These are phyloP conservation scores for Hypoxylon perforatum DNA, from an alignment of 495 filamentous ascomycete species.

Conservation along the genomic window DNA sequence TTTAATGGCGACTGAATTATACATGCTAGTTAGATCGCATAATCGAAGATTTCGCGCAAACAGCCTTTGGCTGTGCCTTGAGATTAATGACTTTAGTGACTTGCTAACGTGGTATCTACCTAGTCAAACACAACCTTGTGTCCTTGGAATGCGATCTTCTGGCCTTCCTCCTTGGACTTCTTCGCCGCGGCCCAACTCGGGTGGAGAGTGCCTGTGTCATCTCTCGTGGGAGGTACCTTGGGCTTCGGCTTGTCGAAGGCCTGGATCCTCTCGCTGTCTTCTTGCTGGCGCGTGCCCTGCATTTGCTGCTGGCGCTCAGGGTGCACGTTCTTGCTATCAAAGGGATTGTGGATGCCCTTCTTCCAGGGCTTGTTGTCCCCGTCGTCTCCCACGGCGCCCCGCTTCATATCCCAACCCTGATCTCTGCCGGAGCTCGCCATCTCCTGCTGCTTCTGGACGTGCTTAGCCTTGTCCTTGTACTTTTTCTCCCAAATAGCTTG, in stretches of 20 bases:
- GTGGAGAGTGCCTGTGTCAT: conserved; percentile 78
- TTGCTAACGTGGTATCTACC: conserved; percentile 37
- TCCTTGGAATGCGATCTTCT: conserved; percentile 75
- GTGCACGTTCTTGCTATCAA: conserved; percentile 40
- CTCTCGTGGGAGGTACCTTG: conserved; percentile 55
- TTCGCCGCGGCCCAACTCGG: conserved; percentile 93
- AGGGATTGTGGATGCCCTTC: conserved; percentile 49
- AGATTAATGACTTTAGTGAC: not conserved
- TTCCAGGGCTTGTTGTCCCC: conserved; percentile 58
- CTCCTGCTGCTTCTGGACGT: conserved; percentile 65
- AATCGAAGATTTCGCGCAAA: not conserved
- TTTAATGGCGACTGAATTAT: not conserved
- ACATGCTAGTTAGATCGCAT: not conserved
- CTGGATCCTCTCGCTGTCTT: conserved; percentile 17
- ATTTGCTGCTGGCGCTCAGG: conserved; percentile 40
- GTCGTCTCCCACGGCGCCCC: conserved; percentile 55
- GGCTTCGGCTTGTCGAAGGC: conserved; percentile 44
- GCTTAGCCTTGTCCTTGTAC: conserved; percentile 79
- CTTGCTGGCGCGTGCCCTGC: conserved; percentile 6
- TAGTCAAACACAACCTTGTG: conserved; percentile 94
- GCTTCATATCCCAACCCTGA: conserved; percentile 64
- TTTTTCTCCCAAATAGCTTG: conserved; percentile 93
- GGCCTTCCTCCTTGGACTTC: conserved; percentile 80
- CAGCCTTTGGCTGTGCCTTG: conserved; percentile 3
- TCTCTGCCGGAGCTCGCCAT: conserved; percentile 49